Evolutionary conservation across 257 asterid species (phyloP), one percentile per base, ranked within the genome.

Genomic region (Petunia secreta): DNA sequence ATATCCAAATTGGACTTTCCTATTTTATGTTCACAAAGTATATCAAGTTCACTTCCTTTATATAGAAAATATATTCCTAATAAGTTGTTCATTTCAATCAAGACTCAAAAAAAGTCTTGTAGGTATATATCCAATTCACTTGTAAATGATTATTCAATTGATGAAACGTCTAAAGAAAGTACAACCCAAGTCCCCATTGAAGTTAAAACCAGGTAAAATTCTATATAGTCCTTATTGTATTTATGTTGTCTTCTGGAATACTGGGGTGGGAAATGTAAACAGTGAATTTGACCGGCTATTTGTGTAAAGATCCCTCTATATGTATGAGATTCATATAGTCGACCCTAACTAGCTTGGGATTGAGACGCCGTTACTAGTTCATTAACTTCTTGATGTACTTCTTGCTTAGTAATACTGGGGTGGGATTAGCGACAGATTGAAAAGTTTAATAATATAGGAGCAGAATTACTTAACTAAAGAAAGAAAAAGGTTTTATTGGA

Each of bases 171-270:
- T 44, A 79, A 78, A 57, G 76, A 65, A 50, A 81, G 5, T 71
- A 9, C 67, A 1, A 52, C 78, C 39, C 87, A 25, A 60, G 62
- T 73, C 6, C 38, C 77, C 34, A 39, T 57, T 80, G 83, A 86
- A 80, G 88, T 84, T 75, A 86, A 83, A 84, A 87, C 93, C 6
- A 83, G 94, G 98, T 93, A 84, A 80, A 53, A 15, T 52, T 0
- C 54, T 0, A 4, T 58, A 52, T 7, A 55, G 71, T 50, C 34
- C 2, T 63, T 37, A 1, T 34, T 16, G 25, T 15, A 2, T 73
- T 52, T 5, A 13, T 65, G 13, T 48, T 16, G 36, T 69, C 3
- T 3, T 36, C 54, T 16, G 0, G 8, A 36, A 8, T 36, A 65
- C 15, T 63, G 10, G 46, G 71, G 5, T 52, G 67, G 39, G 46